Evolutionary conservation across 169 alveolate genomes (phyloP).

Genomic region (Eimeria maxima): DNA sequence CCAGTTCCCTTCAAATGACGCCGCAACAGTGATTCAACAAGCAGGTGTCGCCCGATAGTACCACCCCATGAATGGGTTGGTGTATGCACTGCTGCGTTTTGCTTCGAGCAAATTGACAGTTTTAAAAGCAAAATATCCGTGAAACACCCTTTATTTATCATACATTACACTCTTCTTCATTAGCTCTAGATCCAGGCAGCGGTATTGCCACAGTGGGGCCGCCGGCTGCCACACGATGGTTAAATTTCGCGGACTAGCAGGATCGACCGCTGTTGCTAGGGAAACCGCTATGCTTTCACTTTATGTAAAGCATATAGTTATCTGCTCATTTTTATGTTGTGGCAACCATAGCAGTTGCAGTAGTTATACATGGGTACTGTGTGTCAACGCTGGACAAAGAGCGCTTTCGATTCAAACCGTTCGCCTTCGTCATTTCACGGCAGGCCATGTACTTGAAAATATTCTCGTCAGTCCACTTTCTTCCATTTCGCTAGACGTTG

Average conservation of each 20-base stretch:
- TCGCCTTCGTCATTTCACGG: neutral
- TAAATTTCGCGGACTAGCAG: neutral
- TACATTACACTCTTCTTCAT: neutral
- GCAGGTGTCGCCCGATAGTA: slow-evolving; percentile 38
- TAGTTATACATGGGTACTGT: neutral
- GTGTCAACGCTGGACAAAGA: neutral
- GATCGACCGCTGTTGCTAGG: neutral
- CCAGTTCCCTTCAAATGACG: neutral
- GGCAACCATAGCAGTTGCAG: neutral
- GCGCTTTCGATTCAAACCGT: slow-evolving; percentile 14
- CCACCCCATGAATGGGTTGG: slow-evolving; percentile 43
- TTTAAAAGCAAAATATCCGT: neutral
- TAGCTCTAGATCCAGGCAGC: neutral
- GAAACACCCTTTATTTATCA: neutral
- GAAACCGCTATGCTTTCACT: neutral
- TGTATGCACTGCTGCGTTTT: neutral
- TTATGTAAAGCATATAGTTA: neutral
- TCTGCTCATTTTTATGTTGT: neutral
- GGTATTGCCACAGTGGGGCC: slow-evolving; percentile 52
- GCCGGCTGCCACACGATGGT: slow-evolving; percentile 33
- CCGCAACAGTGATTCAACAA: neutral
- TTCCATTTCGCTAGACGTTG: neutral
- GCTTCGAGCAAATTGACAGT: slow-evolving; percentile 18
- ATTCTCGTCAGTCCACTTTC: neutral
- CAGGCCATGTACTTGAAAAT: neutral